phyloP scores from a whole-genome alignment of 1,284 basidiomycete species.

The Pterulicium gracile region DNA sequence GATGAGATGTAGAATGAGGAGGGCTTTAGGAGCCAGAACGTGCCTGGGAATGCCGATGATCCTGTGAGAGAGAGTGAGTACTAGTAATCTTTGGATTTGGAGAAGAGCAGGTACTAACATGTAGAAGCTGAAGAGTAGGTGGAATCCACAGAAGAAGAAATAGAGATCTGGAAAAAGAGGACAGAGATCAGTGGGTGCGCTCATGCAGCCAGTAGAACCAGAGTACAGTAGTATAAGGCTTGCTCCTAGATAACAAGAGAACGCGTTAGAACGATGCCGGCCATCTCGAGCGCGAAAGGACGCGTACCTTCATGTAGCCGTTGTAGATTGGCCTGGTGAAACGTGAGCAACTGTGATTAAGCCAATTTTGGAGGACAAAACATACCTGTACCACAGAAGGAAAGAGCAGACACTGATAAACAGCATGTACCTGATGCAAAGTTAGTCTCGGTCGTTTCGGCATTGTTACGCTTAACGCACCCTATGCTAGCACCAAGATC shows the following conservation, averaged over 20 bases:
- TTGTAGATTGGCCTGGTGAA: constrained; percentile 81
- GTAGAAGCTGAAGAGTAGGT: constrained; percentile 83
- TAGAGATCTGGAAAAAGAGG: constrained; percentile 63
- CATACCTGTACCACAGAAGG: constrained; percentile 83
- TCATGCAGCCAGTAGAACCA: constrained; percentile 15
- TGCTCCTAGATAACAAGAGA: constrained; percentile 48
- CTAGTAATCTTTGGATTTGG: constrained; percentile 14
- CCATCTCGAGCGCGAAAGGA: constrained; percentile 3
- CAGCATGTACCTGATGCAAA: constrained; percentile 60
- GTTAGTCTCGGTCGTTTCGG: constrained; percentile 9
- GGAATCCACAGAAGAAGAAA: constrained; percentile 92
- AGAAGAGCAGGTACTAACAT: constrained; percentile 41
- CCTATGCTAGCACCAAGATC: constrained; percentile 75
- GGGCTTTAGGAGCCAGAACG: constrained; percentile 10
- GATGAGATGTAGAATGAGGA: constrained; percentile 12
- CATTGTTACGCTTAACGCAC: constrained; percentile 30
- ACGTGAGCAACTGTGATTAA: neutral
- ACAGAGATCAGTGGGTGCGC: constrained; percentile 18
- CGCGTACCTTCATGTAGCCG: constrained; percentile 87
- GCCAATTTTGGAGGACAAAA: neutral
- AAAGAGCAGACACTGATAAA: constrained; percentile 79
- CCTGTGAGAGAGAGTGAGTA: constrained; percentile 34
- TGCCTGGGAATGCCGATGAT: constrained; percentile 79
- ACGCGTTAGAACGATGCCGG: constrained; percentile 8
- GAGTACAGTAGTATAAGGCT: constrained; percentile 74